Percentiles rank a stretch among this genome's conserved stretches.
Conservation (phyloP, 2,329 filamentous ascomycete genomes). For the Blastomyces parvus region DNA sequence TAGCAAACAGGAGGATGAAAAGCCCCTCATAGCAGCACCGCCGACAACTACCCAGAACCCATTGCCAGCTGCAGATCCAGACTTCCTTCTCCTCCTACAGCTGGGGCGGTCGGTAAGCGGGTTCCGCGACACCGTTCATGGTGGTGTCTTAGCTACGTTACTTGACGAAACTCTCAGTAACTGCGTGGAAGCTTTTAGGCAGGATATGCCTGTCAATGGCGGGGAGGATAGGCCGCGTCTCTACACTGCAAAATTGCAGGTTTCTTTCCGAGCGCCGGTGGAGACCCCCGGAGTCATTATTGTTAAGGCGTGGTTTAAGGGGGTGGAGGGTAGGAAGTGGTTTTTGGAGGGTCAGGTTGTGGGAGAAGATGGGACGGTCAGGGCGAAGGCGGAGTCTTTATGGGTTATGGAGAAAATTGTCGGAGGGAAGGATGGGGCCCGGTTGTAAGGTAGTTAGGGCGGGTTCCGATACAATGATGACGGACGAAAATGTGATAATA, state of each 20-base stretch:
- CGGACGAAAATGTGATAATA: background rate
- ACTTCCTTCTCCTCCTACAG: constrained; percentile 14
- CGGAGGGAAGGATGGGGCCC: background rate
- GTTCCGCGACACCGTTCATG: constrained; percentile 14
- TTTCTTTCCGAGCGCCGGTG: constrained; percentile 74
- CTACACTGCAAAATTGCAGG: constrained; percentile 66
- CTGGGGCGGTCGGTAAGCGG: constrained; percentile 15
- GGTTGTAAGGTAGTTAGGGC: background rate
- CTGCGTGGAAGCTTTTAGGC: constrained; percentile 45
- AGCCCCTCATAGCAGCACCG: background rate
- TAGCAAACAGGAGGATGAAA: background rate
- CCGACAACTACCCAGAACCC: background rate
- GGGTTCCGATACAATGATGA: background rate
- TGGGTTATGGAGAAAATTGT: constrained; percentile 39
- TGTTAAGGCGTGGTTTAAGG: constrained; percentile 66
- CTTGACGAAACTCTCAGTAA: constrained; percentile 56
- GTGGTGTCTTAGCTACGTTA: constrained; percentile 17
- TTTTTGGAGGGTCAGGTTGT: constrained; percentile 87
- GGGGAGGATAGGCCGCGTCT: background rate
- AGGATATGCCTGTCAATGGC: background rate
- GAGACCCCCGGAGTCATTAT: constrained; percentile 68
- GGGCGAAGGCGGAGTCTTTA: constrained; percentile 75
- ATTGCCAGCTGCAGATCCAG: constrained; percentile 6
- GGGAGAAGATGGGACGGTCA: constrained; percentile 54
- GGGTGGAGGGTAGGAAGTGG: constrained; percentile 85